Base-by-base conservation (phyloP, 2,329 filamentous ascomycete species). In the Exophiala sp. region DNA sequence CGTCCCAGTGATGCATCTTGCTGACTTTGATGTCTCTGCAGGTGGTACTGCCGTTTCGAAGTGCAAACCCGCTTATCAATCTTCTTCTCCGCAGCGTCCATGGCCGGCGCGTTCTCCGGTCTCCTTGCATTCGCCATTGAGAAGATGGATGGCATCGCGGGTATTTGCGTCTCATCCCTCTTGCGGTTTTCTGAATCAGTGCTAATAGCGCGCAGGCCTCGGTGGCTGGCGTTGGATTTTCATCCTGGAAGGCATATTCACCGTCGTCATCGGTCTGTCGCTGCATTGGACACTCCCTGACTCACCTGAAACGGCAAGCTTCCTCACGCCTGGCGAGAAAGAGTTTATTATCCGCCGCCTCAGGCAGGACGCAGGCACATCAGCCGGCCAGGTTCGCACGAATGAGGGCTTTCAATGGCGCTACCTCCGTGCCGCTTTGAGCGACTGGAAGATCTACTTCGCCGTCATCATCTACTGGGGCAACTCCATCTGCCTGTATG, bases 101-200 rank as follows among this genome's bases (percentile, higher is more conserved):
- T 80, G 39, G 76, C 78, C 0, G 76, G 78, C 14, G 77, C 76
- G 1, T 79, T 81, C 51, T 74, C 72, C 2, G 78, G 78, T 0
- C 65, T 81, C 18, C 65, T 81, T 0, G 78, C 79, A 1, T 78
- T 69, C 57, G 76, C 65, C 2, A 78, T 81, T 33, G 70, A 71
- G 65, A 72, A 75, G 63, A 78, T 80, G 74, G 72, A 77, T 47
- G 78, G 78, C 1, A 66, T 76, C 7, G 72, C 69, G 5, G 72
- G 72, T 8, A 72, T 77, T 35, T 78, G 77, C 60, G 73, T 77
- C 35, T 63, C 20, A 20, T 21, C 24, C 11, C n/a, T 4, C 39
- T 24, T 2, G 12, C 4, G n/a, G 5, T n/a, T 5, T 18, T 11
- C 18, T n/a, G 5, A 2, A 45, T 45, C 24, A 18, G 2, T 32